Base-by-base conservation (phyloP, 352 stramenopile species). In the Pythium plurisporium region DNA sequence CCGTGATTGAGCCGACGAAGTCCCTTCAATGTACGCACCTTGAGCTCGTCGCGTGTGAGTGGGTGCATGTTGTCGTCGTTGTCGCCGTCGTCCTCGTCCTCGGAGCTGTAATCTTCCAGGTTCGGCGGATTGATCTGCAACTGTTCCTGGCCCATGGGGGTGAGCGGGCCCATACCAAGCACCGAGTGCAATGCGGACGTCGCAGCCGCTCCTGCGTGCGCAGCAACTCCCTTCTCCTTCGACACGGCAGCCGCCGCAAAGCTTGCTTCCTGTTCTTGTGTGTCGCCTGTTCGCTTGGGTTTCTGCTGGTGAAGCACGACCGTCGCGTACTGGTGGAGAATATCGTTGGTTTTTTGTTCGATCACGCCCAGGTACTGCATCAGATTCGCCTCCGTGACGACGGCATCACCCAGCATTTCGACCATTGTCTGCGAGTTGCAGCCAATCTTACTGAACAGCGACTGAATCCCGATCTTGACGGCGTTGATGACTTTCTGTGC, bases 331-430 rank as follows among this genome's bases (percentile, higher is more conserved):
- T 93, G 77, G 31, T 95, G 86, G 45, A 98, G 62, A 30, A 98
- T 87, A 45, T 95, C 86, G 64, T 97, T 97, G 5, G 91, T 94
- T 58, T 89, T 89, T 56, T 98, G 85, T 70, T 98, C 95, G 36
- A 98, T 95, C 47, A 97, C 87, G 12, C 91, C 94, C 6, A 98
- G 74, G 62, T 97, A 98, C 41, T 94, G 86, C 71, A 98, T 94
- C 72, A 98, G 83, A 62, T 98, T 98, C 53, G 89, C 85, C 47
- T 98, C 95, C 1, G 93, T 98, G 29, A 98, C 80, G 12, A 89
- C 76, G 7, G 75, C 78, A 31, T 96, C 88, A 46, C 82, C 83
- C 10, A 97, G 56, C 64, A 96, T 83, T 51, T 96, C 89, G 54
- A 87, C 73, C 76, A 94, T 90, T 5, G 72, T 68, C 52, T 91